Evolutionary conservation across 2,329 filamentous ascomycete species (phyloP).

Genomic region (Coniochaeta prunicola): DNA sequence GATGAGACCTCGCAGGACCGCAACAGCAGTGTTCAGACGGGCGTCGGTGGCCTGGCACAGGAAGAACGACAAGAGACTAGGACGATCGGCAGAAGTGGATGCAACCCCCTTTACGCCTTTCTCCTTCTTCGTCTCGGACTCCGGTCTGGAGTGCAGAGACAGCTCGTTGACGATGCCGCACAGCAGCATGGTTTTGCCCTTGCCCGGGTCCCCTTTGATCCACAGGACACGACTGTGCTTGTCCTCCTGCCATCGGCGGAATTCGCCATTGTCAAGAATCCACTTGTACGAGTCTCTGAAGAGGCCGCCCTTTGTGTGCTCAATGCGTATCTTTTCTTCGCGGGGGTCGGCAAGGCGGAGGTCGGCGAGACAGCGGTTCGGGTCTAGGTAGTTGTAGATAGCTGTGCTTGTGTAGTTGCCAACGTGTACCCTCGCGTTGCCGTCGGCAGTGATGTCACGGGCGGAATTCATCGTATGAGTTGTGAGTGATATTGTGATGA

Average conservation of each 20-base stretch:
- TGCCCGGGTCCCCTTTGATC: conserved; percentile 30
- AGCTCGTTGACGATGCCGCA: conserved; percentile 27
- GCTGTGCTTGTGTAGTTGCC: not conserved
- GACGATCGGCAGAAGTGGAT: too few species aligned
- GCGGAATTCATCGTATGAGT: not conserved
- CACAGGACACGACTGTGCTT: conserved; percentile 20
- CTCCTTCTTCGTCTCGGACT: not conserved
- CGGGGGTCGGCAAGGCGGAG: conserved; percentile 17
- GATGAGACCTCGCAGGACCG: conserved; percentile 23
- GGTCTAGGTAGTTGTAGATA: not conserved
- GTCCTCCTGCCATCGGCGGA: conserved; percentile 15
- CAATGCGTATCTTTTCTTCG: conserved; percentile 26
- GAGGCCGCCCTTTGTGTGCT: conserved; percentile 24
- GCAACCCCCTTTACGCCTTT: not conserved
- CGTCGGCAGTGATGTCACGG: not conserved
- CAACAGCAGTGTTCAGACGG: conserved; percentile 16
- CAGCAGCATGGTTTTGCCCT: conserved; percentile 33
- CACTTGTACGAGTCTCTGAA: conserved; percentile 23
- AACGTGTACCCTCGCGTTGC: not conserved
- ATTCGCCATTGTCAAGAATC: conserved; percentile 22
- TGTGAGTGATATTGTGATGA: not conserved
- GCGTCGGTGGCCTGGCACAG: conserved; percentile 24
- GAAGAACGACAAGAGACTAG: conserved; percentile 14
- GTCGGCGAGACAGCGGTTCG: conserved; percentile 12
- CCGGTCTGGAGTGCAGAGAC: not conserved